A percentile compares a stretch with the other conserved stretches of the same genome.
Conservation (phyloP, 306 rosid species). For the Oxytropis ochrocephala region DNA sequence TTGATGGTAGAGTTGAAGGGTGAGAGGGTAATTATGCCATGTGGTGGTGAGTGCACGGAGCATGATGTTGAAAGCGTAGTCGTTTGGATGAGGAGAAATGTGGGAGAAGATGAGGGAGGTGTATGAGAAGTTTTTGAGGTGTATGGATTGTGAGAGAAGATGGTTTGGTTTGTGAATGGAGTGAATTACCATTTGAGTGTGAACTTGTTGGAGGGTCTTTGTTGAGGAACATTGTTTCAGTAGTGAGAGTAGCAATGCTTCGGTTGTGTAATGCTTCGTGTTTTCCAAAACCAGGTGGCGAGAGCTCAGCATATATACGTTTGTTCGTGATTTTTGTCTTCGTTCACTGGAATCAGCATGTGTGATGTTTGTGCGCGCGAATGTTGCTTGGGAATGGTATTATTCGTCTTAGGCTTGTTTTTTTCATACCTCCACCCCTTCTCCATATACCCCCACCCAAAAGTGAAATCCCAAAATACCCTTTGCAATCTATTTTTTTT, state of each 20-base stretch:
- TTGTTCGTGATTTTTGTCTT: not conserved
- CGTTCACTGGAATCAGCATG: not conserved
- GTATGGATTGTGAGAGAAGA: conserved; percentile 53
- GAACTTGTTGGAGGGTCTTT: conserved; percentile 47
- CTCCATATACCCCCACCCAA: no score
- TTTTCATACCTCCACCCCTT: no score
- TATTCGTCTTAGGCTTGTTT: no score
- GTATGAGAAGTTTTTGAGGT: conserved; percentile 49
- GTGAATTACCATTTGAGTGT: conserved; percentile 60
- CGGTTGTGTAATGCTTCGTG: not conserved
- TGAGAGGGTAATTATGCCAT: conserved; percentile 51
- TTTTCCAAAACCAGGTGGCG: not conserved
- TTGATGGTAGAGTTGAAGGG: conserved; percentile 43
- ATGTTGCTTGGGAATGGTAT: no score
- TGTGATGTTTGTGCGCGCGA: no score
- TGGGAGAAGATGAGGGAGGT: conserved; percentile 48
- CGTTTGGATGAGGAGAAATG: conserved; percentile 48
- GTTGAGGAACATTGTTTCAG: conserved; percentile 44
- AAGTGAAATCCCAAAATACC: no score
- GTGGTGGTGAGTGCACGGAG: conserved; percentile 77
- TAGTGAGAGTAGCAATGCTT: conserved; percentile 25
- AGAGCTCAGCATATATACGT: not conserved
- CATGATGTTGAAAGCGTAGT: conserved; percentile 78
- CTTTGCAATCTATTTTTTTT: no score
- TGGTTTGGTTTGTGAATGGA: conserved; percentile 59